A percentile compares a stretch with the other conserved stretches of the same genome.
Evolutionary conservation across 495 filamentous ascomycete species (phyloP).

Genomic region (Hypoxylon crocopeplum): DNA sequence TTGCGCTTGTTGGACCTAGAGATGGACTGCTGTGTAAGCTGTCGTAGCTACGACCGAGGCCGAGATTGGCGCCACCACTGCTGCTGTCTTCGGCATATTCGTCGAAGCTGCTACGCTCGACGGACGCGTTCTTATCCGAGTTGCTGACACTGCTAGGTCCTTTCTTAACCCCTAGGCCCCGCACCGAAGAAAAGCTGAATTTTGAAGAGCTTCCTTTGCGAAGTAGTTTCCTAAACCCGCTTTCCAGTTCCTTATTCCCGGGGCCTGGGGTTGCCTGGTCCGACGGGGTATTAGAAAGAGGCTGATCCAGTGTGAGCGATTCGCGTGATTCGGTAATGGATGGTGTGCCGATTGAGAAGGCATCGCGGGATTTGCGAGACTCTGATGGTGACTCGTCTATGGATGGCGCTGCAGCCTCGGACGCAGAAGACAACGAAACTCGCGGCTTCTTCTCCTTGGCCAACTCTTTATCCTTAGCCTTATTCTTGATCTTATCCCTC

Average conservation of each 20-base stretch:
- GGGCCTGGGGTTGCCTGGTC: constrained; percentile 58
- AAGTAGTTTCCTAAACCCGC: constrained; percentile 72
- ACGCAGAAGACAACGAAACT: constrained; percentile 36
- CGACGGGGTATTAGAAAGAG: constrained; percentile 69
- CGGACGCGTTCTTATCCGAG: constrained; percentile 52
- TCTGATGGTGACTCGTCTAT: constrained; percentile 64
- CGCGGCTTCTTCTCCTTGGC: constrained; percentile 50
- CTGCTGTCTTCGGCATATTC: constrained; percentile 52
- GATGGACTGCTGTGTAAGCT: constrained; percentile 51
- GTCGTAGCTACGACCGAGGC: constrained; percentile 51
- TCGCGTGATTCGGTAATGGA: constrained; percentile 75
- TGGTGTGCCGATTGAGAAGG: constrained; percentile 60
- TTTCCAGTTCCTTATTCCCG: constrained; percentile 55
- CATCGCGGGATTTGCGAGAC: constrained; percentile 65
- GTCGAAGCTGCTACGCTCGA: constrained; percentile 54
- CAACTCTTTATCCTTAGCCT: constrained; percentile 37
- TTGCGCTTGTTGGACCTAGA: constrained; percentile 43
- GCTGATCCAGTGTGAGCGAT: constrained; percentile 67
- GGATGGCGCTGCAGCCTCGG: constrained; percentile 48
- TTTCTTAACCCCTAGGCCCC: constrained; percentile 67
- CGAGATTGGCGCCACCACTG: constrained; percentile 31
- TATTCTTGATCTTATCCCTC: constrained; percentile 43
- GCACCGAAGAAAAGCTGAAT: constrained; percentile 71
- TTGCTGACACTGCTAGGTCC: constrained; percentile 55
- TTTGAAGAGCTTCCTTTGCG: constrained; percentile 82